phyloP scores from a whole-genome alignment of 129 eudicot genomes.

The Flaveria brownii region DNA sequence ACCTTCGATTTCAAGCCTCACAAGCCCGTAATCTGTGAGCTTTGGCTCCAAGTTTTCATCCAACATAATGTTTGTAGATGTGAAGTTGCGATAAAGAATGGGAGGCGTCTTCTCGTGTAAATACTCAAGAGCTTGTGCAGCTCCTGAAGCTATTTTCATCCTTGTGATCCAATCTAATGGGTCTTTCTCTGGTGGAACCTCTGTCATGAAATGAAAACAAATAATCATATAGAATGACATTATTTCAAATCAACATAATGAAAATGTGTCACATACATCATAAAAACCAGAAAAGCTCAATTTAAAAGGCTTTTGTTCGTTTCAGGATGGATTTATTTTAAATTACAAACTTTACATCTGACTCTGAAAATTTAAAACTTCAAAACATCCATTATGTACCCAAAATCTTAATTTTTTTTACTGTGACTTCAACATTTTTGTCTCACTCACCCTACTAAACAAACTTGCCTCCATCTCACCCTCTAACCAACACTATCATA shows the following conservation, averaged over 20 bases:
- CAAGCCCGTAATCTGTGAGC: slow-evolving; percentile 68
- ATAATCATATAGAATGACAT: slow-evolving; percentile 15
- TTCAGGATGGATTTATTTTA: not conserved
- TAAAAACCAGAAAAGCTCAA: not conserved
- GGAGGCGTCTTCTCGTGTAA: slow-evolving; percentile 70
- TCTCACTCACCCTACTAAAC: too few species aligned
- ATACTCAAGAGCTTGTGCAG: slow-evolving; percentile 72
- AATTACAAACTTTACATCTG: not conserved
- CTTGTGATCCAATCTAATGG: slow-evolving; percentile 67
- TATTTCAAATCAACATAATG: not conserved
- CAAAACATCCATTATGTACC: too few species aligned
- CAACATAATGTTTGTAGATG: slow-evolving; percentile 52
- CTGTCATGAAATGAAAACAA: slow-evolving; percentile 35
- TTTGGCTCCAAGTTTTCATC: slow-evolving; percentile 57
- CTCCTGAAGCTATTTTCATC: slow-evolving; percentile 72
- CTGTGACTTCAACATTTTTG: too few species aligned
- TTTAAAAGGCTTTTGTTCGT: not conserved
- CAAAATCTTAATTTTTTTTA: too few species aligned
- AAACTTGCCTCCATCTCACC: too few species aligned
- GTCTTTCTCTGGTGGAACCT: slow-evolving; percentile 37
- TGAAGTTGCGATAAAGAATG: slow-evolving; percentile 59
- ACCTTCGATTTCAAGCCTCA: slow-evolving; percentile 50
- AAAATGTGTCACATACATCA: not conserved
- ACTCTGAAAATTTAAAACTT: too few species aligned
- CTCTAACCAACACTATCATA: too few species aligned